These are phyloP conservation scores for Dothistroma pini DNA, from an alignment of 2,329 filamentous ascomycete genomes.

Conservation along the genomic window DNA sequence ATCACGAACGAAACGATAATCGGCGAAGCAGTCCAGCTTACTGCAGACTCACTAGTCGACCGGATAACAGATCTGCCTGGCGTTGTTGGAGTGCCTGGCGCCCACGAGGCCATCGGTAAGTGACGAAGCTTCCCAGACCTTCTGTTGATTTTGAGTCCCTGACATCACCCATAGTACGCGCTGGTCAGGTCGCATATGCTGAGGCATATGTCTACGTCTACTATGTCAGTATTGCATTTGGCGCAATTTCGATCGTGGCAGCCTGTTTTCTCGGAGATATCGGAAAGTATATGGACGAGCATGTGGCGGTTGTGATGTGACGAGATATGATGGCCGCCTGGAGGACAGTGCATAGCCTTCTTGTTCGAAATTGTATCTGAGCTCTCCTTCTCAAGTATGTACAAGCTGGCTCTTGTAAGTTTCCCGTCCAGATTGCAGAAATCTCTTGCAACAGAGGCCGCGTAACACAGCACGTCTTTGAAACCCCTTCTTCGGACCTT, in stretches of 20 bases:
- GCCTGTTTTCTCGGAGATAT: conserved; percentile 33
- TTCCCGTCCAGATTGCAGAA: neutral
- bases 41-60: conserved; percentile 50
- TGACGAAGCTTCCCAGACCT: neutral
- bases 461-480: too few relatives aligned
- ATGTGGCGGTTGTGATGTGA: conserved; percentile 43
- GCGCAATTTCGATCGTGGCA: conserved; percentile 28
- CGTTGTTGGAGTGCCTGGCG: conserved; percentile 47
- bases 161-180: conserved; percentile 12
- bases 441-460: too few relatives aligned
- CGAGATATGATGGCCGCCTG: neutral
- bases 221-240: conserved; percentile 33
- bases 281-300: conserved; percentile 34
- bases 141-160: neutral
- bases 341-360: neutral
- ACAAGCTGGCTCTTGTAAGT: neutral
- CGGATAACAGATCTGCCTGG: conserved; percentile 50
- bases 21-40: conserved; percentile 51
- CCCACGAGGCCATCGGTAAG: conserved; percentile 19
- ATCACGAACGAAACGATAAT: conserved; percentile 45
- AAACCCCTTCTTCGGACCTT: too few relatives aligned
- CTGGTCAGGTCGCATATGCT: conserved; percentile 29
- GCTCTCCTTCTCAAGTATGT: neutral
- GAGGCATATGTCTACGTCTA: conserved; percentile 31
- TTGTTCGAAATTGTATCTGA: neutral